Percentiles rank a stretch among this genome's conserved stretches.
These are phyloP conservation scores for Hanseniaspora valbyensis DNA, from an alignment of 805 yeast species.

Conservation along the genomic window DNA sequence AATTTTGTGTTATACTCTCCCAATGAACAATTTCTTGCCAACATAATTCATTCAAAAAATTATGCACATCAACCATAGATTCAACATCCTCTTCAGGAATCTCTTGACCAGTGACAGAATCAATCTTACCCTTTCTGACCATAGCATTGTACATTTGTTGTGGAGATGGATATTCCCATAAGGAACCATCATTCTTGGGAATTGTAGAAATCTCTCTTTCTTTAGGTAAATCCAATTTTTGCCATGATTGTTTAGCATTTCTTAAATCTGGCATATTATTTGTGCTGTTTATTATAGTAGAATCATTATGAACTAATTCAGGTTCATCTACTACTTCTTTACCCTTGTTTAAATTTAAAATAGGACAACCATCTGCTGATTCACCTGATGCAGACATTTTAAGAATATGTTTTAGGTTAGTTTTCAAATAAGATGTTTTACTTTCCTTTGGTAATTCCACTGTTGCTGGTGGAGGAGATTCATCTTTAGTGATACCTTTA, in stretches of 20 bases:
- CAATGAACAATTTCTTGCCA: conserved; percentile 90
- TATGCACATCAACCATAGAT: conserved; percentile 93
- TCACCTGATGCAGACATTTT: conserved; percentile 16
- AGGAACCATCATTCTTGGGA: conserved; percentile 63
- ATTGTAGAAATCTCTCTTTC: conserved; percentile 74
- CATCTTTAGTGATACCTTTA: conserved; percentile 17
- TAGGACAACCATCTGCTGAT: conserved; percentile 15
- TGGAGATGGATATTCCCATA: conserved; percentile 98
- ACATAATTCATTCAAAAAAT: conserved; percentile 91
- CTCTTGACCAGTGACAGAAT: conserved; percentile 43
- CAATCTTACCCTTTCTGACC: conserved; percentile 76
- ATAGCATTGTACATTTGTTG: conserved; percentile 98
- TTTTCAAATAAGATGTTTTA: conserved; percentile 34
- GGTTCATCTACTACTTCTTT: conserved; percentile 14
- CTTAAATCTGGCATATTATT: conserved; percentile 79
- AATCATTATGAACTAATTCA: conserved; percentile 16
- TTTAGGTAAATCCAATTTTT: conserved; percentile 64
- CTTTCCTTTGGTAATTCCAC: conserved; percentile 13
- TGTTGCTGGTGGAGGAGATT: neutral
- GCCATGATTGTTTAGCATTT: conserved; percentile 64
- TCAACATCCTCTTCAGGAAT: conserved; percentile 93
- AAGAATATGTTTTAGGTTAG: conserved; percentile 18
- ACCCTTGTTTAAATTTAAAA: conserved; percentile 14
- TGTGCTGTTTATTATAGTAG: conserved; percentile 55
- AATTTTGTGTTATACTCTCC: conserved; percentile 63